phyloP scores from a whole-genome alignment of 805 yeast species.

The Metschnikowia proteae region DNA sequence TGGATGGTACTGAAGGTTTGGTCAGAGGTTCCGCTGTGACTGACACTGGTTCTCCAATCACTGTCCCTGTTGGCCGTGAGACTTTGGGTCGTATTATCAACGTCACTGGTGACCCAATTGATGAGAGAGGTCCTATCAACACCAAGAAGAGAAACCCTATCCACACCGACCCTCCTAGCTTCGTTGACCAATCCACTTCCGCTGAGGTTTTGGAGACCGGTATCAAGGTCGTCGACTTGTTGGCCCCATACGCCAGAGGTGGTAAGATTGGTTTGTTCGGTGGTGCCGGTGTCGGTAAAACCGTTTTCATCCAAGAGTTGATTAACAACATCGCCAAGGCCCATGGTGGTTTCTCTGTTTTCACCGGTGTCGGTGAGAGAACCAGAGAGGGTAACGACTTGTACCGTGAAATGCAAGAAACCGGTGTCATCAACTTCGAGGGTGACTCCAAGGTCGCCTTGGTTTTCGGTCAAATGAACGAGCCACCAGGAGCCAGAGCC shows the following conservation, averaged over 20 bases:
- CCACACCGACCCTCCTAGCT: constrained; percentile 96
- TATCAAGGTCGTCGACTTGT: constrained; percentile 98
- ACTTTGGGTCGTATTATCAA: constrained; percentile 98
- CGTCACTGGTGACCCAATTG: constrained; percentile 99
- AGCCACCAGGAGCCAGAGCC: constrained; percentile 99
- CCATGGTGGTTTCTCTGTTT: constrained; percentile 99
- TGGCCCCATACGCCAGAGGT: constrained; percentile 99
- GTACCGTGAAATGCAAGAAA: constrained; percentile 99
- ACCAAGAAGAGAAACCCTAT: constrained; percentile 93
- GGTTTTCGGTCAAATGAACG: constrained; percentile 99
- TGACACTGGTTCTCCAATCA: constrained; percentile 98
- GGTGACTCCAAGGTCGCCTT: constrained; percentile 99
- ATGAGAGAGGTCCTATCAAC: constrained; percentile 98
- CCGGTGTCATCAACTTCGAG: constrained; percentile 99
- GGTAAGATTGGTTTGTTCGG: constrained; percentile 99
- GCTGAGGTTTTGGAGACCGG: constrained; percentile 99
- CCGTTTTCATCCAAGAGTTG: constrained; percentile 99
- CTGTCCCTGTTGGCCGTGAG: constrained; percentile 99
- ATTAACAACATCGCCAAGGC: constrained; percentile 99
- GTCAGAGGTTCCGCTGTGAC: constrained; percentile 90
- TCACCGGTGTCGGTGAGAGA: constrained; percentile 99
- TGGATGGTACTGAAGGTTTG: constrained; percentile 99
- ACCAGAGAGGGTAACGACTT: constrained; percentile 99
- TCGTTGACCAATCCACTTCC: constrained; percentile 93
- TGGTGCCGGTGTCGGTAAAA: constrained; percentile 99